These are phyloP conservation scores for Colletotrichum sp. DNA, from an alignment of 2,329 filamentous ascomycete genomes.

Conservation along the genomic window DNA sequence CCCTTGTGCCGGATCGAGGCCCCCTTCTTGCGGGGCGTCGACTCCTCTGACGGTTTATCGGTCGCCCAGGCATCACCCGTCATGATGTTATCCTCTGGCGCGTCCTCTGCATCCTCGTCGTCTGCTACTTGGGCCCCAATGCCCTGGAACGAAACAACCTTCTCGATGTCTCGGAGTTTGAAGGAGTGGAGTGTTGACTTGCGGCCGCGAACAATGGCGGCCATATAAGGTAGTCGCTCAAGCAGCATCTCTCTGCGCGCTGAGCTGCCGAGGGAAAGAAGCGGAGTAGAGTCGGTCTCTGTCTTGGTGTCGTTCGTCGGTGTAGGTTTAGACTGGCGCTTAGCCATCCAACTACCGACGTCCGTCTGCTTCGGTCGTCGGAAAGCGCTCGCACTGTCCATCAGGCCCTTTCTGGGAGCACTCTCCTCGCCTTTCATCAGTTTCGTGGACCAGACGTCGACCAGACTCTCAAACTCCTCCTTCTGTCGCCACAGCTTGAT, in stretches of 20 bases:
- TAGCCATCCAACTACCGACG: constrained; percentile 30
- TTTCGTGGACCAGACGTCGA: constrained; percentile 72
- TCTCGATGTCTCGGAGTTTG: constrained; percentile 66
- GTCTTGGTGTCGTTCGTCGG: not conserved
- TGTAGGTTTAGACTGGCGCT: constrained; percentile 20
- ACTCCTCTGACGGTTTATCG: constrained; percentile 62
- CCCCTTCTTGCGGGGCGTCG: constrained; percentile 53
- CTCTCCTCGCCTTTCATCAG: constrained; percentile 60
- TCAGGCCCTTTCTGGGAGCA: constrained; percentile 41
- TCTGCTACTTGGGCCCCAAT: constrained; percentile 54
- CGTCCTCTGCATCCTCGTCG: constrained; percentile 50
- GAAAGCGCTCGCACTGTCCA: constrained; percentile 54
- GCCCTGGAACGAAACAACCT: constrained; percentile 70
- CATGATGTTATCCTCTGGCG: constrained; percentile 35
- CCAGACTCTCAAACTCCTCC: constrained; percentile 79
- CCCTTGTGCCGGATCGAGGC: constrained; percentile 39
- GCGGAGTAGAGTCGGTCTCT: constrained; percentile 33
- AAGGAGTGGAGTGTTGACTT: constrained; percentile 38
- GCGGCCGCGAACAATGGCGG: constrained; percentile 62
- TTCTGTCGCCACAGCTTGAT: constrained; percentile 82
- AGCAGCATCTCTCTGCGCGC: constrained; percentile 78
- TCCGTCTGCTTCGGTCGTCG: constrained; percentile 41
- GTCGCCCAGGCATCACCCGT: constrained; percentile 63
- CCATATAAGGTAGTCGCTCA: constrained; percentile 86
- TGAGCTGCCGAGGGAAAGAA: constrained; percentile 67